phyloP scores from a whole-genome alignment of 1,284 basidiomycete species.

The Cutaneotrichosporon cavernicola region DNA sequence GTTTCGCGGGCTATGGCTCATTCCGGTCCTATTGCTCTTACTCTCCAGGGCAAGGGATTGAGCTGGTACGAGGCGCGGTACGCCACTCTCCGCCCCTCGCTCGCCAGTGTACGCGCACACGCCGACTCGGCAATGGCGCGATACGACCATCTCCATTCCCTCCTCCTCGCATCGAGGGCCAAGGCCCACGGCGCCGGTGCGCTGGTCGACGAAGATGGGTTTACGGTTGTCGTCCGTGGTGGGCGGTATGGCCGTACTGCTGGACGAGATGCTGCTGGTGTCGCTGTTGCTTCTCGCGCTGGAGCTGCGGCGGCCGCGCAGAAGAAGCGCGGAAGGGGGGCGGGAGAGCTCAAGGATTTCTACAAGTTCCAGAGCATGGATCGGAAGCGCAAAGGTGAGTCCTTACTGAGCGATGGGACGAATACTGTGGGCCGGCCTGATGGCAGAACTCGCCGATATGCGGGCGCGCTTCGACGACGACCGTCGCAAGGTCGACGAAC shows the following conservation, averaged over 20 bases:
- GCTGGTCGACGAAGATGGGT: constrained; percentile 86
- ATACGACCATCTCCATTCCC: constrained; percentile 67
- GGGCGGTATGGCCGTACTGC: constrained; percentile 82
- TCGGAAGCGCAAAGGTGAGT: constrained; percentile 75
- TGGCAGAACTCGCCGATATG: constrained; percentile 68
- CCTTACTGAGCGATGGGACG: not conserved
- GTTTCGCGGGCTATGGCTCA: constrained; percentile 61
- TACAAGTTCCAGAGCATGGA: constrained; percentile 87
- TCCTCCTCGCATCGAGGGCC: constrained; percentile 50
- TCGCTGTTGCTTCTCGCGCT: constrained; percentile 73
- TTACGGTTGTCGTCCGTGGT: constrained; percentile 81
- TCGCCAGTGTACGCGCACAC: constrained; percentile 68
- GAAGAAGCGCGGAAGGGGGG: constrained; percentile 65
- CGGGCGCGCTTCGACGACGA: constrained; percentile 80
- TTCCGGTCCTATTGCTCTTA: not conserved
- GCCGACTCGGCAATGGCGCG: constrained; percentile 72
- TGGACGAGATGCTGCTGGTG: constrained; percentile 67
- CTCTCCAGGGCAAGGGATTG: constrained; percentile 43
- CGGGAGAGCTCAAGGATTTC: constrained; percentile 62
- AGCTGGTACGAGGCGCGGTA: constrained; percentile 67
- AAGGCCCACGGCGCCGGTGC: constrained; percentile 64
- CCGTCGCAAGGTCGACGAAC: constrained; percentile 77
- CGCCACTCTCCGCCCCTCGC: constrained; percentile 65
- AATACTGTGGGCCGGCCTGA: not conserved
- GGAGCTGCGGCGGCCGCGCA: constrained; percentile 20